These are phyloP conservation scores for Umbelopsis isabellina DNA, from an alignment of 192 early-diverging fungal species.

Conservation along the genomic window DNA sequence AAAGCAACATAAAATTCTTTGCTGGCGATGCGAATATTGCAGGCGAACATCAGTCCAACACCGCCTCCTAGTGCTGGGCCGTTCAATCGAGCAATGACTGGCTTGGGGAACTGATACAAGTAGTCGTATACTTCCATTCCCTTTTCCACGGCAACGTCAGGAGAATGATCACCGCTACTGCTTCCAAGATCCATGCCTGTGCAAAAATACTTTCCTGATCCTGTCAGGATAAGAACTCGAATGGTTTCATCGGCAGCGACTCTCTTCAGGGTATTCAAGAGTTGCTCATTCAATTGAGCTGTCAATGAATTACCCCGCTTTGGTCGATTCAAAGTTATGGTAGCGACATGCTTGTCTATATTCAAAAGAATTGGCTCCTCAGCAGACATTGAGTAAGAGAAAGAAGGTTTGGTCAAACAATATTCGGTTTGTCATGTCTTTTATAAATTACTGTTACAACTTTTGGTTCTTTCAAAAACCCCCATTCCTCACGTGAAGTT, in stretches of 20 bases:
- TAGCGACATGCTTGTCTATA: slow-evolving; percentile 40
- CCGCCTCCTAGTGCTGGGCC: slow-evolving; percentile 70
- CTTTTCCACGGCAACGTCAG: slow-evolving; percentile 33
- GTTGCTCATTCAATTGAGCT: slow-evolving; percentile 43
- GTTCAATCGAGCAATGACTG: slow-evolving; percentile 59
- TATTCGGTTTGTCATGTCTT: too few species aligned
- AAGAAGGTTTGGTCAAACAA: neutral
- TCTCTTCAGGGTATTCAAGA: slow-evolving; percentile 44
- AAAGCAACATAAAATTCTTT: slow-evolving; percentile 53
- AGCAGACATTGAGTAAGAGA: neutral
- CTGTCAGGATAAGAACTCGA: slow-evolving; percentile 61
- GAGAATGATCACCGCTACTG: neutral
- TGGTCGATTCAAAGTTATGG: slow-evolving; percentile 56
- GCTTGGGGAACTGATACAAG: slow-evolving; percentile 50
- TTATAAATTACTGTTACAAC: too few species aligned
- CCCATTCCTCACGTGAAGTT: slow-evolving; percentile 16
- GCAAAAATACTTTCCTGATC: slow-evolving; percentile 66
- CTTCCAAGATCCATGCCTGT: slow-evolving; percentile 62
- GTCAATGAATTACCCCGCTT: slow-evolving; percentile 59
- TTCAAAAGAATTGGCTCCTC: slow-evolving; percentile 11
- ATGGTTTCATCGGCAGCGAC: slow-evolving; percentile 49
- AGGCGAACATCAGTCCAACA: slow-evolving; percentile 57
- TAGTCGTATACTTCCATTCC: slow-evolving; percentile 46
- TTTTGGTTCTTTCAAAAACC: neutral
- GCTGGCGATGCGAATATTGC: slow-evolving; percentile 57